Base-by-base conservation (phyloP, 1,284 basidiomycete species). In the Naganishia sp. region DNA sequence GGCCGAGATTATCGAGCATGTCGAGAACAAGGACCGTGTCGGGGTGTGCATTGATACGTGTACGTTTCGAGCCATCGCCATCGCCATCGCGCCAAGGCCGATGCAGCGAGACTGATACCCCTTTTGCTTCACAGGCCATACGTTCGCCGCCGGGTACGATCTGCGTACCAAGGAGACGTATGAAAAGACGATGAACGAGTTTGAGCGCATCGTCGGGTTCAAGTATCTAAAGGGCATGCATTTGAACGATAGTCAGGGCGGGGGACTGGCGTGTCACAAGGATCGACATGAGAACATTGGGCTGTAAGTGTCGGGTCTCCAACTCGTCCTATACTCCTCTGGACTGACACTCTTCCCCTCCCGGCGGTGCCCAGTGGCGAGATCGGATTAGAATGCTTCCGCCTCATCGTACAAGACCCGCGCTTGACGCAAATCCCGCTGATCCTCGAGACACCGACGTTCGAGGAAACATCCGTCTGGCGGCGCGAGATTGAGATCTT, bases 11-110 rank as follows among this genome's bases (percentile, higher is more conserved):
- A 92, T 94, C 48, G 75, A 80, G 0, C 80, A 82, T n/a, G 88
- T 94, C 0, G 81, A 87, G 5, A 86, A 93, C 75, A 92, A 92
- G 77, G 78, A 79, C 0, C 80, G 91, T 43, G 86, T 94, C 0
- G 88, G 90, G 0, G 87, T 93, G 1, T 94, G 91, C 77, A 79
- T 94, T 64, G 92, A 94, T 78, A 93, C 92, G 0, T 93, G 91
- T 86, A 70, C 60, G 86, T 73, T 18, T 67, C 53, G 4, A 46
- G 31, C 59, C 13, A 2, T 43, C 46, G 50, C 31, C 21, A 21
- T 21, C 21, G 21, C 21, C 21, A 21, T 21, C 21, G 21, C 21
- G 21, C 21, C 21, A 21, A 21, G 21, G 21, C 21, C 21, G 21
- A 21, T 21, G 21, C 21, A 21, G 68, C 66, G 61, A 70, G 36